A percentile compares a stretch with the other conserved stretches of the same genome.
Evolutionary conservation across 805 yeast species (phyloP).

Genomic region (Metschnikowia anglica): DNA sequence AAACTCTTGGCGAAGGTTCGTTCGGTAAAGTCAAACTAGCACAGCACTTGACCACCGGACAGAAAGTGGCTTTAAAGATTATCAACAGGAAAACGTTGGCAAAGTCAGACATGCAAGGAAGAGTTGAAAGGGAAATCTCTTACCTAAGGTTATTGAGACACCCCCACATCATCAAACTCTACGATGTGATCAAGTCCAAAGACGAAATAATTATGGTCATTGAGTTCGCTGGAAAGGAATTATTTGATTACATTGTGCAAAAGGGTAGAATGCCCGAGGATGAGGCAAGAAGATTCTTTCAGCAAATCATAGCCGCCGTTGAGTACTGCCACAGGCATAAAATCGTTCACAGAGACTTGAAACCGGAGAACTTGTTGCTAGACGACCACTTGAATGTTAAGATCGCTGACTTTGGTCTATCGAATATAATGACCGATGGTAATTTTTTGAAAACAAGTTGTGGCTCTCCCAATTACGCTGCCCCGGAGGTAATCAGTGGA

Average conservation of each 20-base stretch:
- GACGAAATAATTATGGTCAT: slow-evolving; percentile 97
- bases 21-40: slow-evolving; percentile 95
- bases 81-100: slow-evolving; percentile 90
- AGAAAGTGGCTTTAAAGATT: slow-evolving; percentile 87
- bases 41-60: slow-evolving; percentile 86
- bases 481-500: slow-evolving; percentile 95
- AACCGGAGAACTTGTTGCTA: slow-evolving; percentile 87
- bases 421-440: slow-evolving; percentile 97
- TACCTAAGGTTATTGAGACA: slow-evolving; percentile 85
- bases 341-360: slow-evolving; percentile 93
- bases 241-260: slow-evolving; percentile 93
- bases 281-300: slow-evolving; percentile 91
- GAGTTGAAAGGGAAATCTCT: slow-evolving; percentile 91
- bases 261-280: slow-evolving; percentile 89
- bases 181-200: slow-evolving; percentile 91
- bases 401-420: slow-evolving; percentile 93
- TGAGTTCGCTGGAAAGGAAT: slow-evolving; percentile 94
- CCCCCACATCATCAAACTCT: slow-evolving; percentile 92
- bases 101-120: slow-evolving; percentile 94
- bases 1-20: slow-evolving; percentile 93
- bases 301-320: slow-evolving; percentile 94
- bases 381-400: slow-evolving; percentile 91
- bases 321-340: slow-evolving; percentile 96
- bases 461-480: slow-evolving; percentile 97
- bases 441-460: slow-evolving; percentile 92